A percentile compares a stretch with the other conserved stretches of the same genome.
Conservation (phyloP, 768 basidiomycete genomes). For the Pleurotus djamor region DNA sequence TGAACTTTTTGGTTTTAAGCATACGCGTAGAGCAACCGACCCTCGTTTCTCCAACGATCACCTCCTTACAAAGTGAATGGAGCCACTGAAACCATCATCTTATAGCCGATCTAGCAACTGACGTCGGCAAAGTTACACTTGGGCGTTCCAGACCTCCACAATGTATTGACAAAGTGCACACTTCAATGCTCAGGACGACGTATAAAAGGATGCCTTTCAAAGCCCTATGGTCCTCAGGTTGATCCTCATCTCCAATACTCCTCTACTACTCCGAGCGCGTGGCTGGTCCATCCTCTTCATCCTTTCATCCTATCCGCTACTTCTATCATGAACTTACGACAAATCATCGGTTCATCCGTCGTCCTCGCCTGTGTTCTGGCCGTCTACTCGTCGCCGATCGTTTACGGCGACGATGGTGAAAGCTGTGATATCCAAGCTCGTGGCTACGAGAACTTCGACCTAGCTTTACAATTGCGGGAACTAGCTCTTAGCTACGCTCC, state of each 20-base stretch:
- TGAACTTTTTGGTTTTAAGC: too few species aligned
- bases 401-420: not conserved
- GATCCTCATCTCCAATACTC: not conserved
- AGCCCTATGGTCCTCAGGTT: not conserved
- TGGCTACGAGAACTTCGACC: not conserved
- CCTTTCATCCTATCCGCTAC: not conserved
- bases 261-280: not conserved
- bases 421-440: not conserved
- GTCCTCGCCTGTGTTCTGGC: not conserved
- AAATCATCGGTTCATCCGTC: not conserved
- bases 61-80: too few species aligned
- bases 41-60: too few species aligned
- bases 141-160: too few species aligned
- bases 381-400: not conserved
- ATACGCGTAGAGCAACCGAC: too few species aligned
- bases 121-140: too few species aligned
- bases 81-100: too few species aligned
- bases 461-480: not conserved
- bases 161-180: too few species aligned
- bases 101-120: too few species aligned
- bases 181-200: too few species aligned
- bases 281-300: not conserved
- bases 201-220: too few species aligned
- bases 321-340: not conserved
- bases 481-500: not conserved